phyloP scores from a whole-genome alignment of 805 yeast genomes.

The Schwanniomyces vanrijiae region DNA sequence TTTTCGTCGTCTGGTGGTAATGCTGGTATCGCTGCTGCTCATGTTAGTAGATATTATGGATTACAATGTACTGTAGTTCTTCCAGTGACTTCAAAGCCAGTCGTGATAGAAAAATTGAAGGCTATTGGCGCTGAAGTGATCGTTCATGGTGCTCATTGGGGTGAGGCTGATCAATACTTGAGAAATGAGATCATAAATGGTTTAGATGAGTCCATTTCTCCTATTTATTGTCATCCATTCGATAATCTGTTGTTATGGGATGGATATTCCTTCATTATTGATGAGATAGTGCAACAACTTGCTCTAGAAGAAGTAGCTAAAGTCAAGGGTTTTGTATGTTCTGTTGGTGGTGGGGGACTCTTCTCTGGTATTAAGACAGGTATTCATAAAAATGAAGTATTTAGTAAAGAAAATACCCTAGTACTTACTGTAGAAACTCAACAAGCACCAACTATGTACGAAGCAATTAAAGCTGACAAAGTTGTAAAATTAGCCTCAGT shows the following conservation, averaged over 20 bases:
- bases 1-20: constrained; percentile 35
- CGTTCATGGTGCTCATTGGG: constrained; percentile 29
- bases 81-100: constrained; percentile 20
- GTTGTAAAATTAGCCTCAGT: constrained; percentile 17
- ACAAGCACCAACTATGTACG: constrained; percentile 23
- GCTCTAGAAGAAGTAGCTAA: constrained; percentile 10
- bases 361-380: constrained; percentile 29
- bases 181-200: constrained; percentile 12
- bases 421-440: constrained; percentile 28
- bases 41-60: constrained; percentile 17
- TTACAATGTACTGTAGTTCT: constrained; percentile 31
- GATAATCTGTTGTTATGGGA: constrained; percentile 30
- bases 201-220: constrained; percentile 10
- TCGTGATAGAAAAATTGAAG: constrained; percentile 18
- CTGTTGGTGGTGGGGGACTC: constrained; percentile 38
- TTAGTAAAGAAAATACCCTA: constrained; percentile 13
- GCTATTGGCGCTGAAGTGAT: constrained; percentile 21
- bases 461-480: constrained; percentile 18
- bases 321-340: constrained; percentile 28
- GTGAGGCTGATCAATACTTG: constrained; percentile 30
- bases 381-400: constrained; percentile 11
- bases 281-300: constrained; percentile 22
- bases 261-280: constrained; percentile 27
- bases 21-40: constrained; percentile 37
- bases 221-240: constrained; percentile 34